These are phyloP conservation scores for Trichoderma sp. DNA, from an alignment of 2,329 filamentous ascomycete genomes.

Conservation along the genomic window DNA sequence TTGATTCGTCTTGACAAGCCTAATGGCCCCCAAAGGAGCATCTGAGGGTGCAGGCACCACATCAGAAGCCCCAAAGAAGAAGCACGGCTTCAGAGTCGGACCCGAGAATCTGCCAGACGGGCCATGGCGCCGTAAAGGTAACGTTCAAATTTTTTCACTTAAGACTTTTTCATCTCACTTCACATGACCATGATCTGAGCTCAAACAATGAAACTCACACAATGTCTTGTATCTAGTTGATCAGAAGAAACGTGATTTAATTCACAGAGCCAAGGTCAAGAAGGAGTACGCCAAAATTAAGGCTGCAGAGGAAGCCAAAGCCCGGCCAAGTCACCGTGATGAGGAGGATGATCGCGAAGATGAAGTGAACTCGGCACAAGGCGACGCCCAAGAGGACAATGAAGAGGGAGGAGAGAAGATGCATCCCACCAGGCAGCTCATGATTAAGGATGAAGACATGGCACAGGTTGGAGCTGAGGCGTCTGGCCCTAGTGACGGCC, in stretches of 20 bases:
- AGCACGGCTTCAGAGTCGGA: constrained; percentile 80
- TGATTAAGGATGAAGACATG: constrained; percentile 42
- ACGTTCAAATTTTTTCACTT: constrained; percentile 20
- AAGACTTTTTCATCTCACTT: background rate
- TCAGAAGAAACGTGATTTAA: constrained; percentile 86
- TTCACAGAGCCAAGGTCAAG: constrained; percentile 90
- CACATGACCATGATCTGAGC: background rate
- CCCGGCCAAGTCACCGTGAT: constrained; percentile 17
- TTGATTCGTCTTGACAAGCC: background rate
- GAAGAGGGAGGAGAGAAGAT: constrained; percentile 33
- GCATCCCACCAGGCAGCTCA: constrained; percentile 43
- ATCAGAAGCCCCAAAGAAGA: constrained; percentile 51
- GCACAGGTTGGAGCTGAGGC: constrained; percentile 33
- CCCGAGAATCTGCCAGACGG: constrained; percentile 91
- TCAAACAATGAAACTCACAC: constrained; percentile 25
- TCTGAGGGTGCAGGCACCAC: constrained; percentile 33
- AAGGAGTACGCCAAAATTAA: constrained; percentile 91
- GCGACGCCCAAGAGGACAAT: constrained; percentile 26
- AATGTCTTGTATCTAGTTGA: constrained; percentile 55
- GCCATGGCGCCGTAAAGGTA: constrained; percentile 76
- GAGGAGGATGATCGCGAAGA: constrained; percentile 23
- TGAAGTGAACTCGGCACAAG: constrained; percentile 7
- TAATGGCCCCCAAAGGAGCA: constrained; percentile 39
- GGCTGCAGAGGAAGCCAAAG: constrained; percentile 37
- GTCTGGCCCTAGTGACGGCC: constrained; percentile 33